Percentiles rank a stretch among this genome's conserved stretches.
phyloP scores from a whole-genome alignment of 73 alveolate genomes.

The Paramecium pentaurelia region DNA sequence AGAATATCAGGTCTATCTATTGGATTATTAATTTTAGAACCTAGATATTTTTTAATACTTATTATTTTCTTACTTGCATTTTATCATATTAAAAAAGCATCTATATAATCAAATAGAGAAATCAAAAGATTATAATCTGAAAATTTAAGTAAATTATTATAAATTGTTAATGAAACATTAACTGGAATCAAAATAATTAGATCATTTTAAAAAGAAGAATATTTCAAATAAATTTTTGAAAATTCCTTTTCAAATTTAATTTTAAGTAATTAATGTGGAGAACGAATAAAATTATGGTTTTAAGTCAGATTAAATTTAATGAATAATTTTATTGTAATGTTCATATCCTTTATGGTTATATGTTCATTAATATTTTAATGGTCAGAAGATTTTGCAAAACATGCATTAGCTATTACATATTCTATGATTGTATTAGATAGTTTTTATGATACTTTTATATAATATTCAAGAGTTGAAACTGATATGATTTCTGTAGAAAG shows the following conservation, averaged over 20 bases:
- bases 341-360: not conserved
- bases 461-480: not conserved
- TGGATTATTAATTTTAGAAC: slow-evolving; percentile 31
- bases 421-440: slow-evolving; percentile 10
- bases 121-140: not conserved
- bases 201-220: not conserved
- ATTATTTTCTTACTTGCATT: not conserved
- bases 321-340: not conserved
- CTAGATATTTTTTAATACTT: not conserved
- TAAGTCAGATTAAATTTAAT: not conserved
- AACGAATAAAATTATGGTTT: not conserved
- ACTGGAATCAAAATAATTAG: not conserved
- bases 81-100: not conserved
- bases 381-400: not conserved
- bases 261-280: not conserved
- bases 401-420: not conserved
- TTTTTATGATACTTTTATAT: not conserved
- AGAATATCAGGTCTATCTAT: not conserved
- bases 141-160: not conserved
- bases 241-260: not conserved
- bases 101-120: not conserved
- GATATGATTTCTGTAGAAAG: not conserved
- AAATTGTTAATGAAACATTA: slow-evolving; percentile 17
- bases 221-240: not conserved
- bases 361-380: not conserved